Percentiles rank a stretch among this genome's conserved stretches.
Evolutionary conservation across 345 rosid species (phyloP).

Genomic region (Eucalyptus polybractea): DNA sequence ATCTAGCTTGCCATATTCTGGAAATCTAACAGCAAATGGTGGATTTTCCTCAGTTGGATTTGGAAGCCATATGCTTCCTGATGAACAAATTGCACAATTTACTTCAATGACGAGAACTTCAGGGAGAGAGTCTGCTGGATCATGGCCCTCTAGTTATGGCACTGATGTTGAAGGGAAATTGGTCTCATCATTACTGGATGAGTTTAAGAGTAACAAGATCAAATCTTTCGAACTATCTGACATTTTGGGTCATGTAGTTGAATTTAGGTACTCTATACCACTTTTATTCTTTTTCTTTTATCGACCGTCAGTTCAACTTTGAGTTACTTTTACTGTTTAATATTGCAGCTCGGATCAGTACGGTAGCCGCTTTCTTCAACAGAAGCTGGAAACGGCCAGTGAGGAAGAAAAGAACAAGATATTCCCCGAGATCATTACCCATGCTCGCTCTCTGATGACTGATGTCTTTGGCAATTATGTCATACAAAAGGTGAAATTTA

Average conservation of each 20-base stretch:
- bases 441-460: conserved; percentile 84
- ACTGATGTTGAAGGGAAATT: conserved; percentile 34
- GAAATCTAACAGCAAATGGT: conserved; percentile 30
- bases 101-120: conserved; percentile 49
- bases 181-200: conserved; percentile 55
- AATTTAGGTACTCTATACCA: conserved; percentile 56
- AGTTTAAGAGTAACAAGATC: conserved; percentile 74
- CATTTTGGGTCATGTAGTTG: conserved; percentile 63
- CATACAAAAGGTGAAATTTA: conserved; percentile 62
- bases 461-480: conserved; percentile 98
- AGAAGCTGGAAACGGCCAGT: conserved; percentile 75
- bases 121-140: conserved; percentile 29
- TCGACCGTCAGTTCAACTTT: not conserved
- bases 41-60: conserved; percentile 37
- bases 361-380: conserved; percentile 97
- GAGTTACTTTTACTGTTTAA: not conserved
- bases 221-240: conserved; percentile 67
- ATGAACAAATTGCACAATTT: conserved; percentile 34
- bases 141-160: conserved; percentile 51
- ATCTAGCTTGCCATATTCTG: conserved; percentile 27
- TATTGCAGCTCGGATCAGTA: conserved; percentile 83
- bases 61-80: conserved; percentile 34
- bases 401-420: conserved; percentile 71
- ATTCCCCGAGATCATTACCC: conserved; percentile 75
- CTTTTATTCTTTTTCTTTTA: not conserved